phyloP scores from a whole-genome alignment of 2,329 filamentous ascomycete genomes.

The Sarocladium kiliense region DNA sequence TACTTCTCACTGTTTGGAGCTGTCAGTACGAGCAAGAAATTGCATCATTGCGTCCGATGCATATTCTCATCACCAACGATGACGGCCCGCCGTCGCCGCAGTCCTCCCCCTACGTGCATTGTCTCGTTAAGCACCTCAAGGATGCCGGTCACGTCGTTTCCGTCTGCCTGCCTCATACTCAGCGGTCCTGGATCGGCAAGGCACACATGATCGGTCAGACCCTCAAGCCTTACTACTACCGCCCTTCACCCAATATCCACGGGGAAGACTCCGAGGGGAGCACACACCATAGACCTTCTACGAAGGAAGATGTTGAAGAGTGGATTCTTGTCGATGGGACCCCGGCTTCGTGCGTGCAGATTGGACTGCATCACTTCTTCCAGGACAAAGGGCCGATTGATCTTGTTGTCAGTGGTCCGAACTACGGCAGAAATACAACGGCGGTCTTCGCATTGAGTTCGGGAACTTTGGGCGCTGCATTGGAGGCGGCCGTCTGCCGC shows the following conservation, averaged over 20 bases:
- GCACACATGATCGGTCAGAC: conserved; percentile 92
- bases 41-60: conserved; percentile 36
- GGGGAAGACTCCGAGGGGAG: conserved; percentile 53
- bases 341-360: conserved; percentile 75
- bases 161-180: conserved; percentile 83
- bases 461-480: conserved; percentile 70
- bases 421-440: conserved; percentile 79
- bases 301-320: conserved; percentile 59
- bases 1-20: background rate
- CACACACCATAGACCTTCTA: conserved; percentile 52
- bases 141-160: conserved; percentile 79
- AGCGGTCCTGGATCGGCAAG: conserved; percentile 98
- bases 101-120: conserved; percentile 76
- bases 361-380: conserved; percentile 77
- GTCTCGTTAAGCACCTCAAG: conserved; percentile 65
- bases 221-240: conserved; percentile 80
- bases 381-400: conserved; percentile 66
- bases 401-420: conserved; percentile 73
- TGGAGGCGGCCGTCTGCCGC: conserved; percentile 71
- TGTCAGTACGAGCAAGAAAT: background rate
- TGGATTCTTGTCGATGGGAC: conserved; percentile 81
- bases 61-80: conserved; percentile 69
- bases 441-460: conserved; percentile 73
- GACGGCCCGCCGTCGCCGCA: conserved; percentile 74
- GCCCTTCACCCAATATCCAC: conserved; percentile 42